A percentile compares a stretch with the other conserved stretches of the same genome.
phyloP scores from a whole-genome alignment of 495 filamentous ascomycete genomes.

The Aspergillus nanangensis region DNA sequence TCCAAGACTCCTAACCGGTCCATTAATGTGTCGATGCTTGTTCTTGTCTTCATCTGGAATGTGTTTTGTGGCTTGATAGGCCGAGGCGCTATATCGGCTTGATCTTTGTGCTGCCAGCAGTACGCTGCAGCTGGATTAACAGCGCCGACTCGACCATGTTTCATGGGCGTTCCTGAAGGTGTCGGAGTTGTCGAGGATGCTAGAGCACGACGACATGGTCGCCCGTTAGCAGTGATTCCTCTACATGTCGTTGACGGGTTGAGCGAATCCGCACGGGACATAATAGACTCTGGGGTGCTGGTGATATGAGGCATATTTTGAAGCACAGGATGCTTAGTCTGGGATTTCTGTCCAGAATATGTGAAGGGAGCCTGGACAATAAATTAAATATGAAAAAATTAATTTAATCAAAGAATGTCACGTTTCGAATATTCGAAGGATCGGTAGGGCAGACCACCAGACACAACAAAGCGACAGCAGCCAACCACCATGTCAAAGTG shows the following conservation, averaged over 20 bases:
- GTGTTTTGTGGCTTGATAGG: slow-evolving; percentile 10
- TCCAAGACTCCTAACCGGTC: slow-evolving; percentile 73
- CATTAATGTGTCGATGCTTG: slow-evolving; percentile 79
- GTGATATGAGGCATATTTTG: slow-evolving; percentile 67
- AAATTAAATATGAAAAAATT: background rate
- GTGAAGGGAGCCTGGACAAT: too few species aligned
- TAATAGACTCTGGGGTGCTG: slow-evolving; percentile 77
- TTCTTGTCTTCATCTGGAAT: slow-evolving; percentile 48
- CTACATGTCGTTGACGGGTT: slow-evolving; percentile 82
- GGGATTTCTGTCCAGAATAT: too few species aligned
- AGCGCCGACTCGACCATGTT: slow-evolving; percentile 34
- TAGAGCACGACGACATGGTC: slow-evolving; percentile 71
- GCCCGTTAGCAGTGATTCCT: slow-evolving; percentile 74
- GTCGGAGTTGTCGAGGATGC: slow-evolving; percentile 36
- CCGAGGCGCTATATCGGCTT: slow-evolving; percentile 47
- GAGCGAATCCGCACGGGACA: slow-evolving; percentile 75
- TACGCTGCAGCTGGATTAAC: slow-evolving; percentile 55
- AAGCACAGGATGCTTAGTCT: background rate
- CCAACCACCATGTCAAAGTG: too few species aligned
- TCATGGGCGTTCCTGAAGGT: slow-evolving; percentile 24
- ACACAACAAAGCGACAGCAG: too few species aligned
- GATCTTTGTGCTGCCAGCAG: slow-evolving; percentile 94
- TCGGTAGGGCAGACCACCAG: background rate
- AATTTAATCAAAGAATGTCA: background rate
- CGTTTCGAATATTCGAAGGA: background rate